Evolutionary conservation across 139 green algal genomes (phyloP).

Genomic region (Protoeuglena noctilucae): DNA sequence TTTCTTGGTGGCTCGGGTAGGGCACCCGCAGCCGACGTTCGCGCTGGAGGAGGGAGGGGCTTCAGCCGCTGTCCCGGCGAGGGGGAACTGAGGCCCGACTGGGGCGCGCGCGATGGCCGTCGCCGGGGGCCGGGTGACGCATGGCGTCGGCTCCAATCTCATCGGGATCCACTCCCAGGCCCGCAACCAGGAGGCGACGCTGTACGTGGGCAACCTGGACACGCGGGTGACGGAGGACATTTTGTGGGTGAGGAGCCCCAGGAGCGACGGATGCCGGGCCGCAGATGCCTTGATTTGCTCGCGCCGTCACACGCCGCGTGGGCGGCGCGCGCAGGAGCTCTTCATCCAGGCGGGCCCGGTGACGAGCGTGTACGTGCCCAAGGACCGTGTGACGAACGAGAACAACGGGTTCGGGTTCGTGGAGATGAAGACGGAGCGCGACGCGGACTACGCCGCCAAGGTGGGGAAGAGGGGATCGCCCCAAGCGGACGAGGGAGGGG

Average conservation of each 20-base stretch:
- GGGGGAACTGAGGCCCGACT: too few species aligned
- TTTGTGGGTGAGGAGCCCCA: too few species aligned
- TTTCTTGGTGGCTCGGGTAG: too few species aligned
- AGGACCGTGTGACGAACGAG: slow-evolving; percentile 83
- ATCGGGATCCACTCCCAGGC: slow-evolving; percentile 78
- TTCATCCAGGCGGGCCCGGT: slow-evolving; percentile 91
- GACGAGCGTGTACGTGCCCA: slow-evolving; percentile 93
- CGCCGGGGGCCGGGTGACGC: slow-evolving; percentile 71
- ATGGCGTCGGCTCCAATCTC: slow-evolving; percentile 78
- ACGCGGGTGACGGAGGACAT: slow-evolving; percentile 84
- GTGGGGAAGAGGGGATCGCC: background rate
- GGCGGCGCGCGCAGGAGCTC: too few species aligned
- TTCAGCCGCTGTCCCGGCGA: too few species aligned
- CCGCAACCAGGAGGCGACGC: slow-evolving; percentile 82
- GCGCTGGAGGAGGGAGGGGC: too few species aligned
- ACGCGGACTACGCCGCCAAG: slow-evolving; percentile 70
- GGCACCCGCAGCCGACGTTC: too few species aligned
- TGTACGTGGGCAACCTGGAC: slow-evolving; percentile 93
- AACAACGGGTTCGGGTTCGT: slow-evolving; percentile 99
- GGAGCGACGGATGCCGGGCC: too few species aligned
- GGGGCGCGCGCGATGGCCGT: too few species aligned
- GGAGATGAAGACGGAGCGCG: slow-evolving; percentile 79
- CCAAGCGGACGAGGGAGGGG: too few species aligned
- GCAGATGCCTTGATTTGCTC: too few species aligned
- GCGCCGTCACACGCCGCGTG: too few species aligned